phyloP scores from a whole-genome alignment of 768 basidiomycete genomes.

The Kwoniella newhampshirensis region DNA sequence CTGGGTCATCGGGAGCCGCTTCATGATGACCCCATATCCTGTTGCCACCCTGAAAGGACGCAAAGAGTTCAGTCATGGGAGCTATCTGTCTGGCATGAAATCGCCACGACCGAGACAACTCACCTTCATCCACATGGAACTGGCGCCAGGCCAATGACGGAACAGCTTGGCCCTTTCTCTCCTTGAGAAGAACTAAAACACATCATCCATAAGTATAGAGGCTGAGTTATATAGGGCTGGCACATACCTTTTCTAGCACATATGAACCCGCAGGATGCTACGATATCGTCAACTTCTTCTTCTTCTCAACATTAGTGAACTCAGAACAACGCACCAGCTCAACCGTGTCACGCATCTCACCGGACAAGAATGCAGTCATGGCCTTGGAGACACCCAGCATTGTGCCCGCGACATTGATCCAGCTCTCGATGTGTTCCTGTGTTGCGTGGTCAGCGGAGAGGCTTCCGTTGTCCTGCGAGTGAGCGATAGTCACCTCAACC shows the following conservation, averaged over 20 bases:
- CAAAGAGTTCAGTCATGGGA: background rate
- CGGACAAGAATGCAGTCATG: conserved; percentile 90
- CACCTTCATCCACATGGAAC: conserved; percentile 91
- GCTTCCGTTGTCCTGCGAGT: background rate
- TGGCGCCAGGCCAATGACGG: conserved; percentile 91
- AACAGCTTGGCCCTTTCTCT: conserved; percentile 85
- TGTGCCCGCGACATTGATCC: conserved; percentile 80
- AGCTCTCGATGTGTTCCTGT: conserved; percentile 76
- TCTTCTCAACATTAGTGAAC: conserved; percentile 66
- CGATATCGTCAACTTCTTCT: conserved; percentile 12
- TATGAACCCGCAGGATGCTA: conserved; percentile 51
- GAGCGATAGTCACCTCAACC: conserved; percentile 70
- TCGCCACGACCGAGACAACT: no score
- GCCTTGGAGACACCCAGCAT: conserved; percentile 75
- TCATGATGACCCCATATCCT: conserved; percentile 42
- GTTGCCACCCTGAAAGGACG: conserved; percentile 66
- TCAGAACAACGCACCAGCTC: conserved; percentile 62
- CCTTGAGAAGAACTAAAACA: conserved; percentile 75
- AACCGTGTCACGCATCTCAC: conserved; percentile 88
- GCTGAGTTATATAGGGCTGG: no score
- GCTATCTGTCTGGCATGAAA: no score
- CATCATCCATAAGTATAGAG: background rate
- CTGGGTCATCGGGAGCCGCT: conserved; percentile 63
- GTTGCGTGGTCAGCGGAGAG: no score
- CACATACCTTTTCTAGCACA: conserved; percentile 53